Conservation (phyloP, 768 basidiomycete species). For the Lactarius hatsudake region DNA sequence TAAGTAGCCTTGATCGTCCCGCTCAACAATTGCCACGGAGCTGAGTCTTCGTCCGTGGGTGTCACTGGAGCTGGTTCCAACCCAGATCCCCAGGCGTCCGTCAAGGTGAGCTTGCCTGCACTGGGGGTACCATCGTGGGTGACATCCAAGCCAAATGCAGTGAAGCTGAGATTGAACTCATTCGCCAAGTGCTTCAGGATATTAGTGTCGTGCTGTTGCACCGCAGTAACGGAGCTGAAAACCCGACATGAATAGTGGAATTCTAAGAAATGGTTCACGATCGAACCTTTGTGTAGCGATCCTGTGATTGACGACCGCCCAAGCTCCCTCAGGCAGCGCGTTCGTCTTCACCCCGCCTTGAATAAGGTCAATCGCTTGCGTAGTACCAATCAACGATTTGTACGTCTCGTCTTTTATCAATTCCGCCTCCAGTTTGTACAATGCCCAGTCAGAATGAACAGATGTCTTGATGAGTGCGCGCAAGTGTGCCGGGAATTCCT, state of each 20-base stretch:
- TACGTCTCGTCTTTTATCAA: constrained; percentile 32
- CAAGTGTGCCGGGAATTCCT: constrained; percentile 36
- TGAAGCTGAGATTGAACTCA: constrained; percentile 42
- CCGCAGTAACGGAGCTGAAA: constrained; percentile 34
- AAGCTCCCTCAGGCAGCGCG: constrained; percentile 45
- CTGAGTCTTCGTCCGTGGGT: constrained; percentile 36
- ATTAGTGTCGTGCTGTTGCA: constrained; percentile 34
- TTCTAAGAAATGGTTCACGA: background rate
- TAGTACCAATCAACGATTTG: constrained; percentile 35
- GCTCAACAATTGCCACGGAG: constrained; percentile 41
- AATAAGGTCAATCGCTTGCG: constrained; percentile 41
- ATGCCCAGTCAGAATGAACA: constrained; percentile 31
- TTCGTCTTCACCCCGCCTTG: constrained; percentile 45
- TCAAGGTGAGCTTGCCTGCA: constrained; percentile 39
- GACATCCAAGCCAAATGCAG: constrained; percentile 40
- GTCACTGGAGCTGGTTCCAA: constrained; percentile 45
- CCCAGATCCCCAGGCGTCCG: constrained; percentile 36
- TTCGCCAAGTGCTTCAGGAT: constrained; percentile 33
- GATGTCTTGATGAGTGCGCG: constrained; percentile 33
- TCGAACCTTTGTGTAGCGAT: constrained; percentile 36
- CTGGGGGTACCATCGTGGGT: constrained; percentile 29
- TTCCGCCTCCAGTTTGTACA: constrained; percentile 37
- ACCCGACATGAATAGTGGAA: background rate
- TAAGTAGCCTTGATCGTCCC: constrained; percentile 44
- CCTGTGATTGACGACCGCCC: constrained; percentile 37